Evolutionary conservation across 805 yeast genomes (phyloP).

Genomic region (Pichia rugopelliculosa): DNA sequence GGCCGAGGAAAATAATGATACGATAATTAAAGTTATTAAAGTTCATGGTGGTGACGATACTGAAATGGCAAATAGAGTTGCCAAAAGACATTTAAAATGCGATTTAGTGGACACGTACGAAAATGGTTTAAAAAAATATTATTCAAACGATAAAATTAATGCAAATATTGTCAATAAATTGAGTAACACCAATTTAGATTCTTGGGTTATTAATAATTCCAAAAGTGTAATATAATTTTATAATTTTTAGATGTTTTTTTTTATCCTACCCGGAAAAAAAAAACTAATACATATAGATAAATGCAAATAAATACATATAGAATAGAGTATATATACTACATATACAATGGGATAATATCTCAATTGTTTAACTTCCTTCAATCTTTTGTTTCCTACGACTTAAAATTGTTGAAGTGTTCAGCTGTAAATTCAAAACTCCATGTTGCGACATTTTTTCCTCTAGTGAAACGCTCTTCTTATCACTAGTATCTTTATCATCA

Average conservation of each 20-base stretch:
- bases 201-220: conserved; percentile 17
- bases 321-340: neutral
- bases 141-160: conserved; percentile 56
- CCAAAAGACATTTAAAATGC: conserved; percentile 56
- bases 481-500: neutral
- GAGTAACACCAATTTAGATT: conserved; percentile 13
- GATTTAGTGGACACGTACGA: conserved; percentile 42
- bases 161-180: conserved; percentile 32
- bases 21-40: conserved; percentile 3
- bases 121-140: conserved; percentile 46
- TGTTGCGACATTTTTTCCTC: conserved; percentile 8
- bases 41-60: conserved; percentile 29
- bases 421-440: conserved; percentile 41
- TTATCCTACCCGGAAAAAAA: neutral
- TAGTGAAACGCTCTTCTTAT: conserved; percentile 18
- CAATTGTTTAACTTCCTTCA: neutral
- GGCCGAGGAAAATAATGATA: conserved; percentile 20
- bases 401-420: conserved; percentile 58
- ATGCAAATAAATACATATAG: too few relatives aligned
- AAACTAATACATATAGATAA: neutral
- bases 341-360: neutral
- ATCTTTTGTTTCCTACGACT: conserved; percentile 39
- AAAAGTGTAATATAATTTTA: neutral
- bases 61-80: conserved; percentile 49
- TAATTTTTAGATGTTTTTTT: neutral